Evolutionary conservation across 352 stramenopile species (phyloP).

Genomic region (Pythium folliculosum): DNA sequence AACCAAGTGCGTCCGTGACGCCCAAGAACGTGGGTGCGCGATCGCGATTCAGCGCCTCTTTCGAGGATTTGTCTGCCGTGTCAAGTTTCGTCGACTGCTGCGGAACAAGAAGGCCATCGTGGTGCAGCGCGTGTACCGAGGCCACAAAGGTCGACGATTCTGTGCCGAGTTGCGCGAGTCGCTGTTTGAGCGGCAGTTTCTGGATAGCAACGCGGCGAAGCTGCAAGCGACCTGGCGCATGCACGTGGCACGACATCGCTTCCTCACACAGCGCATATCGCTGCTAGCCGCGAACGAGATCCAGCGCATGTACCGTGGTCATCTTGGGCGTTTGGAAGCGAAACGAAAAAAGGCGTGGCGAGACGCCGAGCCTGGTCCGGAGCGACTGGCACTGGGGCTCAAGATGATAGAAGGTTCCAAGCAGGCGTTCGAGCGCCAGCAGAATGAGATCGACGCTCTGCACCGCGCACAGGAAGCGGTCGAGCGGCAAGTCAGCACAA

Average conservation of each 20-base stretch:
- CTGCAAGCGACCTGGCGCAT: slow-evolving; percentile 91
- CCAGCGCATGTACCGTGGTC: slow-evolving; percentile 89
- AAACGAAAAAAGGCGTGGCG: slow-evolving; percentile 83
- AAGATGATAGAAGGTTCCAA: slow-evolving; percentile 94
- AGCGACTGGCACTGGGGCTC: slow-evolving; percentile 88
- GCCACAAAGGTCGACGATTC: slow-evolving; percentile 50
- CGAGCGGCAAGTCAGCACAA: slow-evolving; percentile 86
- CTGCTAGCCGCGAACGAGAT: slow-evolving; percentile 87
- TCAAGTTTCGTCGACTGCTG: slow-evolving; percentile 43
- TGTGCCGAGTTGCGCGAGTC: slow-evolving; percentile 46
- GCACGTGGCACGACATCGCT: slow-evolving; percentile 72
- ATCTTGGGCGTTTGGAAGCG: slow-evolving; percentile 70
- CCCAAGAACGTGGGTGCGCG: slow-evolving; percentile 34
- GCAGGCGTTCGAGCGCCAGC: slow-evolving; percentile 90
- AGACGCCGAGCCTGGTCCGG: slow-evolving; percentile 82
- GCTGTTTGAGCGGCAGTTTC: slow-evolving; percentile 39
- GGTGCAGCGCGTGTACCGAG: slow-evolving; percentile 77
- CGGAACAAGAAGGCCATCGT: slow-evolving; percentile 45
- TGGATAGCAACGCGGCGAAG: slow-evolving; percentile 68
- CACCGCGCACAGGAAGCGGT: slow-evolving; percentile 90
- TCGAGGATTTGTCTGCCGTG: slow-evolving; percentile 63
- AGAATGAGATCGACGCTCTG: slow-evolving; percentile 91
- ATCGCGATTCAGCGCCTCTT: slow-evolving; percentile 66
- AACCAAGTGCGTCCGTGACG: slow-evolving; percentile 22
- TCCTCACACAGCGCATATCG: slow-evolving; percentile 59